Evolutionary conservation across 805 yeast species (phyloP).

Genomic region (Wickerhamiella occidentalis): DNA sequence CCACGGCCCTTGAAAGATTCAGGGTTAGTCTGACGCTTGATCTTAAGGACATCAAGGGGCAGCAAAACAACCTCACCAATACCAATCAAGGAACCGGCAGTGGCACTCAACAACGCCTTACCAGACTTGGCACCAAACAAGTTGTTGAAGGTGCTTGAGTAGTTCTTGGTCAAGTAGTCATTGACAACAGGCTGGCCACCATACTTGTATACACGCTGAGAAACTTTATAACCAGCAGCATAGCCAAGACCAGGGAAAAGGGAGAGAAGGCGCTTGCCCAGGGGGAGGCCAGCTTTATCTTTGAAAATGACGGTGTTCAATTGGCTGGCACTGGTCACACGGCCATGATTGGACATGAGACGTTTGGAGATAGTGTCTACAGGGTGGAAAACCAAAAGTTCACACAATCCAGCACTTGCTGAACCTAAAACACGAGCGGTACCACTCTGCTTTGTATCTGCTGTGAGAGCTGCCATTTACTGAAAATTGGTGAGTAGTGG

Average conservation of each 20-base stretch:
- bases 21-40: conserved; percentile 99
- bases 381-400: conserved; percentile 95
- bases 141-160: conserved; percentile 54
- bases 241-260: conserved; percentile 96
- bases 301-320: conserved; percentile 80
- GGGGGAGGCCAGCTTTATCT: conserved; percentile 59
- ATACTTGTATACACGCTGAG: conserved; percentile 95
- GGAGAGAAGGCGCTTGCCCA: conserved; percentile 61
- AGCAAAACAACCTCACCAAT: conserved; percentile 93
- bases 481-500: not conserved
- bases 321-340: conserved; percentile 51
- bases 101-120: conserved; percentile 91
- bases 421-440: conserved; percentile 87
- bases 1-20: conserved; percentile 99
- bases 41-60: conserved; percentile 92
- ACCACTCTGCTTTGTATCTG: conserved; percentile 73
- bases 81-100: conserved; percentile 95
- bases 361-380: conserved; percentile 95
- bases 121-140: conserved; percentile 89
- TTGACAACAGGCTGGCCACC: conserved; percentile 99
- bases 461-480: conserved; percentile 22
- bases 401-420: conserved; percentile 97
- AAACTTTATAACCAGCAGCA: conserved; percentile 91
- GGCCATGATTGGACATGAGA: conserved; percentile 75
- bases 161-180: conserved; percentile 72